Base-by-base conservation (phyloP, 1,139 yeast genomes). In the Taphrina populina region DNA sequence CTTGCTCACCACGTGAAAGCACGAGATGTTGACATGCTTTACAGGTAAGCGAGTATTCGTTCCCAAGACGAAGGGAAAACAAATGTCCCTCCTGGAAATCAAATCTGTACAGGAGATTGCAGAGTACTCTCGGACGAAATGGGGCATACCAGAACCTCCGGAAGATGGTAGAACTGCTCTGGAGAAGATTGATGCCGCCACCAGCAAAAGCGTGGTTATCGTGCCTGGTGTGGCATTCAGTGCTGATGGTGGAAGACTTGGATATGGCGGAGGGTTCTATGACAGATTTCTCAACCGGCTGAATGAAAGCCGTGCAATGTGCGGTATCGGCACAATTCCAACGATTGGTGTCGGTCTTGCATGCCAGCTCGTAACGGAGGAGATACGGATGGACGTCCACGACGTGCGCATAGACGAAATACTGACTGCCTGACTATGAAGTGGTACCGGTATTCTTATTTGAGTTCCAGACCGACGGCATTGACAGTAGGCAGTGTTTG, bases 121-220 rank as follows among this genome's bases (percentile, higher is more conserved):
- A 11, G 6, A 8, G 2, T 49, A 39, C 33, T 19, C 45, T 11
- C 39, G 39, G 4, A 37, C 54, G 4, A 37, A 15, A 32, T 49
- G 44, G 36, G 54, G 54, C 23, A 49, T 49, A 11, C 54, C 54
- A 1, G 54, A 49, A 26, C 54, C 54, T 15, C 40, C 46, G 3
- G 30, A n/a, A 13, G 54, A 23, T 19, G 21, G 26, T 10, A 17
- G 37, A 21, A 4, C 24, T 13, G 32, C 15, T n/a, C 35, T 43
- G 11, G 32, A 40, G 10, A 37, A 32, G 19, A n/a, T 11, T 3
- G 10, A 13, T 11, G 33, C 10, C 15, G 7, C 15, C 13, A 29
- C 17, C 4, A 7, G 33, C 3, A 26, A 10, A 8, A 34, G 33
- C 15, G 26, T 39, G 21, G 8, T 49, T 2, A 11, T 49, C 10